Evolutionary conservation across 352 stramenopile genomes (phyloP).

Genomic region (Pelagophyceae sp.): DNA sequence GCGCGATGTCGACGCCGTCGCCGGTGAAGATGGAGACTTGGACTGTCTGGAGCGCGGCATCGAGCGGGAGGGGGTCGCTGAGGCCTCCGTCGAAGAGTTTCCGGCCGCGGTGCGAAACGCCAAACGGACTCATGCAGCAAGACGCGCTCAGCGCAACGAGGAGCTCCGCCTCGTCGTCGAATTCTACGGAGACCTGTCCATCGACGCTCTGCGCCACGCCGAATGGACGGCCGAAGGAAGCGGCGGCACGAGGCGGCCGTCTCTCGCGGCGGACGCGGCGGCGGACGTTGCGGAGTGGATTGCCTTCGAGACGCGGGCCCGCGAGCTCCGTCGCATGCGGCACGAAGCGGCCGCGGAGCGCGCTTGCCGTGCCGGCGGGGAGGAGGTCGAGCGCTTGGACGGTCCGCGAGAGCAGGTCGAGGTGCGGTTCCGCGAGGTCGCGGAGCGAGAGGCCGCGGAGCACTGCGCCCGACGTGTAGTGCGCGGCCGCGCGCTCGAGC

Average conservation of each 20-base stretch:
- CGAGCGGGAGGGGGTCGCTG: not conserved
- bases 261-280: too few relatives aligned
- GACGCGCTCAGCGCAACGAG: not conserved
- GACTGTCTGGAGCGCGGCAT: not conserved
- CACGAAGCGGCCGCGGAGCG: not conserved
- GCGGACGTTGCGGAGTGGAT: too few relatives aligned
- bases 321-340: not conserved
- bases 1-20: conserved; percentile 1
- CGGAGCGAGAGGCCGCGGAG: not conserved
- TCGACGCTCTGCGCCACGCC: too few relatives aligned
- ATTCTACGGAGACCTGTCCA: not conserved
- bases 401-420: not conserved
- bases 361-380: not conserved
- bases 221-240: not conserved
- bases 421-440: not conserved
- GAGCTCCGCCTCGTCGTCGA: not conserved
- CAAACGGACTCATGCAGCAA: not conserved
- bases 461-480: not conserved
- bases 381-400: not conserved
- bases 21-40: conserved; percentile 8
- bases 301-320: too few relatives aligned
- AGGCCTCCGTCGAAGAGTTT: conserved; percentile 1
- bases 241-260: too few relatives aligned
- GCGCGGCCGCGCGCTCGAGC: not conserved
- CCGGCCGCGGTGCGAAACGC: not conserved